Evolutionary conservation across 345 rosid species (phyloP).

Genomic region (Populus davidiana): DNA sequence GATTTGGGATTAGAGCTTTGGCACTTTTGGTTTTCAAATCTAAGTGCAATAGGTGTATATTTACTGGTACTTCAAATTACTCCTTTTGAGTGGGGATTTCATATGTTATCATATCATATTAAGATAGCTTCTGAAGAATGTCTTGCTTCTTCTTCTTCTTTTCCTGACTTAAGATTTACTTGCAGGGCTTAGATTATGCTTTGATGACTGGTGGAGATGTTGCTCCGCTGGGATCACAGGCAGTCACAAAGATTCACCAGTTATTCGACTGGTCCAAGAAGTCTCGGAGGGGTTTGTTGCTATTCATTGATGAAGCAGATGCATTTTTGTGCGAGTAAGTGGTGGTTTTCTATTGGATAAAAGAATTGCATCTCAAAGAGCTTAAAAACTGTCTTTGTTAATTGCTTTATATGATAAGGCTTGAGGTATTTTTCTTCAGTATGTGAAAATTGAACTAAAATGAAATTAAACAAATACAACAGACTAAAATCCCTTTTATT

Average conservation of each 20-base stretch:
- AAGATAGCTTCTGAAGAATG: neutral
- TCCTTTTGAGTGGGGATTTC: neutral
- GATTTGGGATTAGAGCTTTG: neutral
- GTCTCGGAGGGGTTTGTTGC: conserved; percentile 75
- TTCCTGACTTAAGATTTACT: conserved; percentile 12
- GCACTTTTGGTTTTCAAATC: neutral
- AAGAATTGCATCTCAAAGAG: neutral
- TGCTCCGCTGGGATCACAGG: conserved; percentile 96
- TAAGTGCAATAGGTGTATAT: neutral
- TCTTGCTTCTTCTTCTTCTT: neutral
- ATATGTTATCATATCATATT: neutral
- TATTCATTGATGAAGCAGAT: conserved; percentile 98
- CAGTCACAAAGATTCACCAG: conserved; percentile 97
- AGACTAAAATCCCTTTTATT: neutral
- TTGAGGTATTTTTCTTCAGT: neutral
- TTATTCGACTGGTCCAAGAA: conserved; percentile 95
- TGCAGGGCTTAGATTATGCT: conserved; percentile 96
- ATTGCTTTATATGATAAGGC: neutral
- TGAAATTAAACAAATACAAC: neutral
- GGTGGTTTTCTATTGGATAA: neutral
- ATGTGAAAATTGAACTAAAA: neutral
- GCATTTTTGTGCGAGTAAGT: conserved; percentile 99
- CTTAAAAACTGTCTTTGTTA: neutral
- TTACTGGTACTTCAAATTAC: neutral
- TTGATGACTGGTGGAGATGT: conserved; percentile 99